phyloP scores from a whole-genome alignment of 257 asterid genomes.

The Asclepias syriaca region DNA sequence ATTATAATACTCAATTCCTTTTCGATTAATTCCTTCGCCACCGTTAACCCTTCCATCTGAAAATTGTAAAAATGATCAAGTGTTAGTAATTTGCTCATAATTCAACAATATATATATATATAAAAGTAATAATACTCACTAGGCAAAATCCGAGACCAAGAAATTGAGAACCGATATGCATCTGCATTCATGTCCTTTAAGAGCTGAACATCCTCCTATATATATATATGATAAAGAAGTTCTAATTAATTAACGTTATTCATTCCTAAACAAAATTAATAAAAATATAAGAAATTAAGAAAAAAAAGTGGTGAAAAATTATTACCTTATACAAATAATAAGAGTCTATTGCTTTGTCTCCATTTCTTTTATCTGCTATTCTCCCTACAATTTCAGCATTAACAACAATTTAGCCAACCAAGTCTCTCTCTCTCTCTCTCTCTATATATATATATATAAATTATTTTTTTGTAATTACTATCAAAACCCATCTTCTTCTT shows the following conservation, averaged over 20 bases:
- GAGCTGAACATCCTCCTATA: background rate
- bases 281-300: background rate
- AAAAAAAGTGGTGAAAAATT: background rate
- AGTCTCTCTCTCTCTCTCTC: too few species aligned
- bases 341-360: background rate
- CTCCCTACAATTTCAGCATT: background rate
- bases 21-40: background rate
- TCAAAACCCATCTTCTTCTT: too few species aligned
- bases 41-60: background rate
- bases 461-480: too few species aligned
- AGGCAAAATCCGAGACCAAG: conserved; percentile 2
- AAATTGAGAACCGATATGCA: conserved; percentile 2
- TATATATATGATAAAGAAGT: too few species aligned
- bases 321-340: background rate
- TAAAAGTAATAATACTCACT: background rate
- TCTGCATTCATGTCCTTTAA: background rate
- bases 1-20: background rate
- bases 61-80: background rate
- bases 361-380: background rate
- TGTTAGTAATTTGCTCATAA: background rate
- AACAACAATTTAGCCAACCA: too few species aligned
- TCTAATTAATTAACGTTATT: too few species aligned
- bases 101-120: too few species aligned
- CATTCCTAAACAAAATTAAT: background rate
- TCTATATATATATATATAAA: too few species aligned